Conservation (phyloP, 225 moss, liverwort and hornwort species). For the Pleurozium schreberi region DNA sequence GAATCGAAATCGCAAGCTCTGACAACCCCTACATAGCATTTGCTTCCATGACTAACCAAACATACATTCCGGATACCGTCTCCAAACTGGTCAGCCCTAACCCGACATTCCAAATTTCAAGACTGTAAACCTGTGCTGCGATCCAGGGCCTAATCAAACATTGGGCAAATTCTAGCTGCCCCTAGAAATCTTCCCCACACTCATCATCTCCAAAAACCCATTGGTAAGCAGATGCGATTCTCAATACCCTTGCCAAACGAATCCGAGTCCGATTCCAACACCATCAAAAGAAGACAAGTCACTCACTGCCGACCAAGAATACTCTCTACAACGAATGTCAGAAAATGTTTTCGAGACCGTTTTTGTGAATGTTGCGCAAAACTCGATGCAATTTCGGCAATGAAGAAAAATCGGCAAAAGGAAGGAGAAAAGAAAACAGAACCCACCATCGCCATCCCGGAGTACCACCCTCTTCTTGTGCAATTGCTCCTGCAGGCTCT, state of each 20-base stretch:
- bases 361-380: neutral
- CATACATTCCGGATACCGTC: neutral
- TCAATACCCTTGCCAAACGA: neutral
- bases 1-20: neutral
- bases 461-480: constrained; percentile 28
- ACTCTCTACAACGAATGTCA: neutral
- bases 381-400: neutral
- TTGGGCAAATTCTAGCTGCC: neutral
- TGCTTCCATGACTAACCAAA: neutral
- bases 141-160: neutral
- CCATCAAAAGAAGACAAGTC: neutral
- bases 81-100: neutral
- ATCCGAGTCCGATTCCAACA: neutral
- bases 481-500: constrained; percentile 48
- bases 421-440: neutral
- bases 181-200: neutral
- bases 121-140: neutral
- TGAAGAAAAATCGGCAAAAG: neutral
- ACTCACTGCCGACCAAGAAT: neutral
- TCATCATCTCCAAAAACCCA: neutral
- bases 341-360: neutral
- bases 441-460: constrained; percentile 61
- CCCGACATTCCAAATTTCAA: neutral
- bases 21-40: neutral
- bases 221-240: neutral